Evolutionary conservation across 495 filamentous ascomycete genomes (phyloP).

Genomic region (Penicillium canescens): DNA sequence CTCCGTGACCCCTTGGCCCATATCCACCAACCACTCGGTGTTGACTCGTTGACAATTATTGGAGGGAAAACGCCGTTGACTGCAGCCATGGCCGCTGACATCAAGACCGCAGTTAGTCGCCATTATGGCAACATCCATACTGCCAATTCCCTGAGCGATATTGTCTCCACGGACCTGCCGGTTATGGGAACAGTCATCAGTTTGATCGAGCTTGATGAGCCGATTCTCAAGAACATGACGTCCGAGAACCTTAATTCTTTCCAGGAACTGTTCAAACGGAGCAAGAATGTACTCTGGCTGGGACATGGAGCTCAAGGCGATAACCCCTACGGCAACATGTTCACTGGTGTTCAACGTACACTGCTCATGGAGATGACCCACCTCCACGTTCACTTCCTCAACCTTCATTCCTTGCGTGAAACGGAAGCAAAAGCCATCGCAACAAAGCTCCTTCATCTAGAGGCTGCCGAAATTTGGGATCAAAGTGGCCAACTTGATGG

Average conservation of each 20-base stretch:
- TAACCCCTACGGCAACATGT: conserved; percentile 39
- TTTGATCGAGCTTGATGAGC: conserved; percentile 45
- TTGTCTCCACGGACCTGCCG: conserved; percentile 8
- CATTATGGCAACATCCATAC: conserved; percentile 14
- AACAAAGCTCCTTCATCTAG: conserved; percentile 23
- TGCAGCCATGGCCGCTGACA: conserved; percentile 7
- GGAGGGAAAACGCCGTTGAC: conserved; percentile 20
- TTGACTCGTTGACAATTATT: conserved; percentile 26
- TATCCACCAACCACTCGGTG: conserved; percentile 2
- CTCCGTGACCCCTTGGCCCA: conserved; percentile 28
- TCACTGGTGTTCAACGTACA: conserved; percentile 37
- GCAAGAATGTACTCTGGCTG: conserved; percentile 44
- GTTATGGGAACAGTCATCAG: conserved; percentile 38
- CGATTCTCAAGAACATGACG: conserved; percentile 42
- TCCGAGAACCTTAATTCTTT: conserved; percentile 13
- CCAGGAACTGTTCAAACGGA: conserved; percentile 31
- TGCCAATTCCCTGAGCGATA: conserved; percentile 14
- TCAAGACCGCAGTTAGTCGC: conserved; percentile 5
- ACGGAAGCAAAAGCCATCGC: conserved; percentile 12
- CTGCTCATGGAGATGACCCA: conserved; percentile 25
- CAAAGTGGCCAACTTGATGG: conserved; percentile 12
- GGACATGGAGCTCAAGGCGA: conserved; percentile 27
- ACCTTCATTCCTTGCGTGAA: conserved; percentile 18
- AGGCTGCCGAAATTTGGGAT: conserved; percentile 20
- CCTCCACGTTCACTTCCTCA: conserved; percentile 28